Evolutionary conservation across 148 eudicot genomes (phyloP).

Genomic region (Euryodendron excelsum): DNA sequence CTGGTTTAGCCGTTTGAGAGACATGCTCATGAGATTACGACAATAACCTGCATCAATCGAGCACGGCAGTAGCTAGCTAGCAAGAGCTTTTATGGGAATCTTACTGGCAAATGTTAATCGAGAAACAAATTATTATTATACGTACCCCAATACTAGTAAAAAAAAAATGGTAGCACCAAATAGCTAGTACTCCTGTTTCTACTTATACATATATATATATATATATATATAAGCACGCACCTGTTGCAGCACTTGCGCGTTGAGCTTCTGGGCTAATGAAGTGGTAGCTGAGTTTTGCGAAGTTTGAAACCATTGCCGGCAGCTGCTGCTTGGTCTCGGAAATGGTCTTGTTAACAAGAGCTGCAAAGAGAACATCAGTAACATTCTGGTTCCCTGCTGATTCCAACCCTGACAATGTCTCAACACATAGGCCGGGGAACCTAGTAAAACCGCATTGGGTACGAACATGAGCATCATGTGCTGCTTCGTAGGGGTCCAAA

Average conservation of each 20-base stretch:
- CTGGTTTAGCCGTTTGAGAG: constrained; percentile 23
- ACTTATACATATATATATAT: too few relatives aligned
- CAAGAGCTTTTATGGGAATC: too few relatives aligned
- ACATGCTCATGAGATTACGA: constrained; percentile 16
- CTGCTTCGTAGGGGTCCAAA: too few relatives aligned
- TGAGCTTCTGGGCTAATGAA: constrained; percentile 21
- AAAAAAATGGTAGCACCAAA: too few relatives aligned
- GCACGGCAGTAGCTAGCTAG: too few relatives aligned
- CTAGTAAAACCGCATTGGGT: constrained; percentile 17
- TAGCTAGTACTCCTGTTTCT: too few relatives aligned
- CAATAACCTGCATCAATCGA: constrained; percentile 24
- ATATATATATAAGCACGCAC: constrained; percentile 4
- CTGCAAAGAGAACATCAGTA: constrained; percentile 12
- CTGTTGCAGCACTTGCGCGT: constrained; percentile 17
- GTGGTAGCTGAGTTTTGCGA: constrained; percentile 20
- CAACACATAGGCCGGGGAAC: constrained; percentile 24
- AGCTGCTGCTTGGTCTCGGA: constrained; percentile 10
- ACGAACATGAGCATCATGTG: too few relatives aligned
- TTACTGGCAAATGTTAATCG: too few relatives aligned
- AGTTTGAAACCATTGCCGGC: constrained; percentile 14
- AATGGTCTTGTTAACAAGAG: constrained; percentile 21
- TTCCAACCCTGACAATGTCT: constrained; percentile 13
- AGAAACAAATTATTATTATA: too few relatives aligned
- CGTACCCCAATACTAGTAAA: too few relatives aligned
- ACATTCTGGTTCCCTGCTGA: background rate